Base-by-base conservation (phyloP, 331 rosid species). In the Quercus phellos region DNA sequence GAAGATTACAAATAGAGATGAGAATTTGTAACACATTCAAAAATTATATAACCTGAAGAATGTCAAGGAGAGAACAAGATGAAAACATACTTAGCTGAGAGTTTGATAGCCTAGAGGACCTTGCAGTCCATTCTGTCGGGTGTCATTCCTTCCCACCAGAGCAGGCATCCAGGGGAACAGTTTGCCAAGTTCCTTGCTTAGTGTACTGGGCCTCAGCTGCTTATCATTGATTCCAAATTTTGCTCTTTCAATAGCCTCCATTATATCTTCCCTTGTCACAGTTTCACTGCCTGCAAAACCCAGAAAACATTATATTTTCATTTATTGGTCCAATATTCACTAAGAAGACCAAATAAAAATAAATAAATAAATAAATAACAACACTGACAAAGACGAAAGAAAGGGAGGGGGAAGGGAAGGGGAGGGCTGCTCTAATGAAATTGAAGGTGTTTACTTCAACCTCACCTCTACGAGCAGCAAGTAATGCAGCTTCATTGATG, bases 221-320 rank as follows among this genome's bases (percentile, higher is more conserved):
- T 84, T 92, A 81, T 84, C 90, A 80, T 82, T 89, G 76, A 94
- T 92, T 46, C 97, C 98, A 74, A 87, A 94, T 79, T 91, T 92
- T 43, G 99, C 97, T 86, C 99, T 92, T 84, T 92, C 98, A 58
- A 92, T 86, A 12, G 99, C 99, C 87, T 90, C 97, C 97, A 92
- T 91, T 82, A 92, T 83, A 77, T 92, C 98, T 79, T 90, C 99
- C 81, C 97, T 89, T 67, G 83, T 86, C 72, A 94, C 95, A 35
- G 66, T 84, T 78, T 94, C 94, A 82, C 91, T 87, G 68, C 97
- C 98, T 94, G 87, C 70, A 77, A 30, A 71, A 12, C 69, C 72
- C 77, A 82, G 54, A 74, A 42, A 13, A 51, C n/a, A 50, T 51
- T 11, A 70, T 29, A 29, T 32, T 34, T 43, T 5, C 35, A 42